Evolutionary conservation across 306 rosid species (phyloP).

Genomic region (Amphicarpaea edgeworthii): DNA sequence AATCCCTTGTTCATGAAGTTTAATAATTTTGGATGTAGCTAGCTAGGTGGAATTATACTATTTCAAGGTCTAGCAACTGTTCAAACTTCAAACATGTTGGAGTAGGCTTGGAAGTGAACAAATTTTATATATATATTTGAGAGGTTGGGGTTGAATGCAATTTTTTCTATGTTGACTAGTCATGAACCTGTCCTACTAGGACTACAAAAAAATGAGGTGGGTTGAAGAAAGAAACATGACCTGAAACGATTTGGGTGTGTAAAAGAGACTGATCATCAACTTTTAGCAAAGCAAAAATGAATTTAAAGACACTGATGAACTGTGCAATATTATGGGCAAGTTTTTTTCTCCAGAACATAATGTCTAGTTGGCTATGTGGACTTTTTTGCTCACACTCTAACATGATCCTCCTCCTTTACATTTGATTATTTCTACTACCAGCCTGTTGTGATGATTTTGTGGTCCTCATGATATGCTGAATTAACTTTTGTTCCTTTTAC

Average conservation of each 20-base stretch:
- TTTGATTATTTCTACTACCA: conserved; percentile 30
- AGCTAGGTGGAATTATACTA: conserved; percentile 13
- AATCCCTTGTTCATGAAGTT: conserved; percentile 41
- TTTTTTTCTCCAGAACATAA: conserved; percentile 36
- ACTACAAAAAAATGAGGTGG: conserved; percentile 19
- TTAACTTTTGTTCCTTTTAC: conserved; percentile 2
- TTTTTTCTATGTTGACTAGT: not conserved
- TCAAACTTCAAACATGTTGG: conserved; percentile 9
- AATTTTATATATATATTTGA: conserved; percentile 1
- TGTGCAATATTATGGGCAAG: conserved; percentile 40
- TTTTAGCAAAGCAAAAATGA: conserved; percentile 25
- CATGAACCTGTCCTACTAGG: conserved; percentile 6
- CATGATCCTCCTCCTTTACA: conserved; percentile 57
- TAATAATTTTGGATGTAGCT: conserved; percentile 33
- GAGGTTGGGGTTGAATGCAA: conserved; percentile 5
- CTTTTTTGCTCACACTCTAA: conserved; percentile 23
- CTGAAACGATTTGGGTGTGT: conserved; percentile 25
- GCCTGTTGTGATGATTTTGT: conserved; percentile 40
- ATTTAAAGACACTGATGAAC: conserved; percentile 47
- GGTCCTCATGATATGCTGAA: conserved; percentile 44
- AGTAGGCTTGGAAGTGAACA: not conserved
- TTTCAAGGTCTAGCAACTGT: conserved; percentile 11
- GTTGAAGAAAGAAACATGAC: conserved; percentile 49
- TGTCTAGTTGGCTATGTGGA: conserved; percentile 45
- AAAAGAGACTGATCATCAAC: conserved; percentile 50